These are phyloP conservation scores for Colletotrichum cereale DNA, from an alignment of 2,329 filamentous ascomycete species.

Conservation along the genomic window DNA sequence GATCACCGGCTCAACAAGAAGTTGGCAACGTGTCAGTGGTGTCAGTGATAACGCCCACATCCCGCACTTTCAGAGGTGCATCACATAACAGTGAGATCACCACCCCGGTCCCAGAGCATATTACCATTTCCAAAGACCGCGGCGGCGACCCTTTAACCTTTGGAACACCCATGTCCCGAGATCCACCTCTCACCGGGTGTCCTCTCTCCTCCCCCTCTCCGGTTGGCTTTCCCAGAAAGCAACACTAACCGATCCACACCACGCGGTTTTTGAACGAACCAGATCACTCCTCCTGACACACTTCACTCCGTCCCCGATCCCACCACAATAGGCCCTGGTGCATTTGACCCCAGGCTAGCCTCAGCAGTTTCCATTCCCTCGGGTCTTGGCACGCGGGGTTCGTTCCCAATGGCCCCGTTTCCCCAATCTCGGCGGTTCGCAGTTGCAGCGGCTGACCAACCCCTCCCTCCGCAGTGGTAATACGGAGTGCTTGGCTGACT, in stretches of 20 bases:
- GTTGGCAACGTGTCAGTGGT: slow-evolving; percentile 6
- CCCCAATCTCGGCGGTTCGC: slow-evolving; percentile 1
- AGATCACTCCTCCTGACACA: slow-evolving; percentile 11
- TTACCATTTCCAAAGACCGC: slow-evolving; percentile 7
- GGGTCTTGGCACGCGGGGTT: slow-evolving; percentile 40
- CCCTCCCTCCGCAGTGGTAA: slow-evolving; percentile 15
- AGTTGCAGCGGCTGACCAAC: slow-evolving; percentile 31
- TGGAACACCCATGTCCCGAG: neutral
- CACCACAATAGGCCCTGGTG: slow-evolving; percentile 23
- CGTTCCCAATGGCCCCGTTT: slow-evolving; percentile 23
- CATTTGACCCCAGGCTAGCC: slow-evolving; percentile 18
- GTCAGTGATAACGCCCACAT: slow-evolving; percentile 9
- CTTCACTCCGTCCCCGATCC: slow-evolving; percentile 17
- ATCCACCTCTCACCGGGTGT: neutral
- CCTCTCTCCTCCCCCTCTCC: neutral
- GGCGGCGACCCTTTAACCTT: neutral
- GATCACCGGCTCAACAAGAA: slow-evolving; percentile 4
- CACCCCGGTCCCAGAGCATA: slow-evolving; percentile 1
- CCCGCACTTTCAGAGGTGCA: neutral
- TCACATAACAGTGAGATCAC: neutral
- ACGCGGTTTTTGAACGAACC: slow-evolving; percentile 32
- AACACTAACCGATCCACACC: slow-evolving; percentile 11
- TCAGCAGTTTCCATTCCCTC: slow-evolving; percentile 39
- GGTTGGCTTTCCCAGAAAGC: neutral
- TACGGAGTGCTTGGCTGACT: neutral